Percentiles rank a stretch among this genome's conserved stretches.
Conservation (phyloP, 352 stramenopile species). For the Pythium pyrilobum region DNA sequence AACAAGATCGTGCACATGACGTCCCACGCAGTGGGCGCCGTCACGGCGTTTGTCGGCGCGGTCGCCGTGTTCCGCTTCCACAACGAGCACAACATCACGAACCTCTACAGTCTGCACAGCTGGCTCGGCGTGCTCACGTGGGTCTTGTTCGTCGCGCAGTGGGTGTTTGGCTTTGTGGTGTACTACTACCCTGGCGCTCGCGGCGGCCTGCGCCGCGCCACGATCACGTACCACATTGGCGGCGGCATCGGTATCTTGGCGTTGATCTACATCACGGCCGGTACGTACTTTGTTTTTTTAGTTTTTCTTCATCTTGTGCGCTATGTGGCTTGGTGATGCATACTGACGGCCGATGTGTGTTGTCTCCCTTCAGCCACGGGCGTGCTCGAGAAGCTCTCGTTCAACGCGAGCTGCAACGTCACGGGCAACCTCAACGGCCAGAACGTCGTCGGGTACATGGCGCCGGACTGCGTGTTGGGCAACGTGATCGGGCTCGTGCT, state of each 20-base stretch:
- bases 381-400: conserved; percentile 80
- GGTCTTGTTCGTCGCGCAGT: conserved; percentile 41
- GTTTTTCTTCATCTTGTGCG: too few relatives aligned
- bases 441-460: conserved; percentile 67
- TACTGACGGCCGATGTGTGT: neutral
- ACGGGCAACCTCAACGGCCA: conserved; percentile 53
- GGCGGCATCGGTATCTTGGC: conserved; percentile 58
- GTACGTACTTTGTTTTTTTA: conserved; percentile 14
- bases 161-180: conserved; percentile 52
- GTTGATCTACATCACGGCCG: conserved; percentile 52
- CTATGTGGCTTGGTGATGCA: neutral
- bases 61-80: conserved; percentile 84
- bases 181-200: conserved; percentile 78
- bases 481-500: conserved; percentile 71
- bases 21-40: conserved; percentile 57
- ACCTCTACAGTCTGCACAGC: conserved; percentile 85
- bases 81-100: conserved; percentile 81
- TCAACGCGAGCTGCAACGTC: conserved; percentile 84
- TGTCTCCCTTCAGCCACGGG: conserved; percentile 29
- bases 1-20: conserved; percentile 79
- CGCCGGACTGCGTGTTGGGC: conserved; percentile 62
- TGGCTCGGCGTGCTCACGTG: conserved; percentile 73
- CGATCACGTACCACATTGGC: conserved; percentile 65
- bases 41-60: conserved; percentile 49
- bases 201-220: conserved; percentile 26